phyloP scores from a whole-genome alignment of 2,329 filamentous ascomycete species.

The Ceratocystis lukuohia region DNA sequence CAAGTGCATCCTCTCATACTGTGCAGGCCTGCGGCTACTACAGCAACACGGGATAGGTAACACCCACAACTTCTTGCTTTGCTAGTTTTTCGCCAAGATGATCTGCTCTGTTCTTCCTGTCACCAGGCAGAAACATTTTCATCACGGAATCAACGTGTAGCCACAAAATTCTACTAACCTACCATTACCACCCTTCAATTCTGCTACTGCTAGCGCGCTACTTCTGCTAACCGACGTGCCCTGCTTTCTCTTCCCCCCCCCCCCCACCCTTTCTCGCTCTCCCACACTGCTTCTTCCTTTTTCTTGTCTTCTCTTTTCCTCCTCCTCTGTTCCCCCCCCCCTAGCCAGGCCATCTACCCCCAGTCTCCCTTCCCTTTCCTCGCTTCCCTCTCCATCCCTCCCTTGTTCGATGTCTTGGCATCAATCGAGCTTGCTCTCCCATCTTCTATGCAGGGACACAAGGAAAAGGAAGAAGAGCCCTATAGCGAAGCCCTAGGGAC shows the following conservation, averaged over 20 bases:
- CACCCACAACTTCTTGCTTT: not conserved
- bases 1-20: not conserved
- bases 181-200: no score
- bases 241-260: not conserved
- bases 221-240: not conserved
- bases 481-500: not conserved
- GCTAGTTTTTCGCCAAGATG: no score
- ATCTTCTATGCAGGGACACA: constrained; percentile 5
- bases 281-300: not conserved
- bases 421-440: not conserved
- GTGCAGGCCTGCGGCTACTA: not conserved
- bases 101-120: no score
- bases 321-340: not conserved
- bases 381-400: not conserved
- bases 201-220: no score
- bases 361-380: not conserved
- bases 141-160: no score
- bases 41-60: not conserved
- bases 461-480: not conserved
- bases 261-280: not conserved
- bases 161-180: no score
- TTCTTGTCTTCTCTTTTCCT: not conserved
- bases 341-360: not conserved
- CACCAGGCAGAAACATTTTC: no score
- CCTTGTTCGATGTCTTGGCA: not conserved